Evolutionary conservation across 345 rosid genomes (phyloP).

Genomic region (Punica granatum): DNA sequence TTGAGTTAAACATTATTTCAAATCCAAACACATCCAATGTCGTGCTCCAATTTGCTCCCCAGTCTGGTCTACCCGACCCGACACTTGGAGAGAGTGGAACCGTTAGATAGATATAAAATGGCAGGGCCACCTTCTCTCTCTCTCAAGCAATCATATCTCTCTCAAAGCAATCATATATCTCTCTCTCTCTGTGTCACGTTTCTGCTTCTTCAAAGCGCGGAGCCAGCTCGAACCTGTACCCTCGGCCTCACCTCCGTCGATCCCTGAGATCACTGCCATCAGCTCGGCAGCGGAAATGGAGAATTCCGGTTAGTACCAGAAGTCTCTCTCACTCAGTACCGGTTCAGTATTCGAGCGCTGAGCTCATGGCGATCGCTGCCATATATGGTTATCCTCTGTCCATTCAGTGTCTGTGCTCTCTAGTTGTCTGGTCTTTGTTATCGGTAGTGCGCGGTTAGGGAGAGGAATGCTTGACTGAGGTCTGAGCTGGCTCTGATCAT

Average conservation of each 20-base stretch:
- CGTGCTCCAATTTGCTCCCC: background rate
- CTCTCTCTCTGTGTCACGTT: background rate
- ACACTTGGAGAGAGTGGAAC: background rate
- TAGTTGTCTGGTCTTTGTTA: background rate
- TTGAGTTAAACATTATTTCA: too few relatives aligned
- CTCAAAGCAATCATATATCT: too few relatives aligned
- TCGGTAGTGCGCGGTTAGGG: background rate
- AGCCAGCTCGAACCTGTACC: background rate
- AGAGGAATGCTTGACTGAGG: background rate
- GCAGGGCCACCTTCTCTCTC: background rate
- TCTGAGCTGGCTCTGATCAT: background rate
- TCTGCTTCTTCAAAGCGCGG: background rate
- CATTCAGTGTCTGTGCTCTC: background rate
- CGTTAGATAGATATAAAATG: background rate
- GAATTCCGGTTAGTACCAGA: constrained; percentile 23
- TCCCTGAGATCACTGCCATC: background rate
- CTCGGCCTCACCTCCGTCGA: background rate
- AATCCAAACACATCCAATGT: too few relatives aligned
- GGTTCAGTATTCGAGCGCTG: background rate
- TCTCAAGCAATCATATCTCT: background rate
- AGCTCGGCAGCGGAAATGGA: constrained; percentile 25
- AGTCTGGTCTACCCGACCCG: constrained; percentile 1
- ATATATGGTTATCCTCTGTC: background rate
- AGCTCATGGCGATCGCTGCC: background rate
- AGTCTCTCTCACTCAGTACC: too few relatives aligned